Percentiles rank a stretch among this genome's conserved stretches.
phyloP scores from a whole-genome alignment of 169 alveolate species.

The Plasmodium malariae region DNA sequence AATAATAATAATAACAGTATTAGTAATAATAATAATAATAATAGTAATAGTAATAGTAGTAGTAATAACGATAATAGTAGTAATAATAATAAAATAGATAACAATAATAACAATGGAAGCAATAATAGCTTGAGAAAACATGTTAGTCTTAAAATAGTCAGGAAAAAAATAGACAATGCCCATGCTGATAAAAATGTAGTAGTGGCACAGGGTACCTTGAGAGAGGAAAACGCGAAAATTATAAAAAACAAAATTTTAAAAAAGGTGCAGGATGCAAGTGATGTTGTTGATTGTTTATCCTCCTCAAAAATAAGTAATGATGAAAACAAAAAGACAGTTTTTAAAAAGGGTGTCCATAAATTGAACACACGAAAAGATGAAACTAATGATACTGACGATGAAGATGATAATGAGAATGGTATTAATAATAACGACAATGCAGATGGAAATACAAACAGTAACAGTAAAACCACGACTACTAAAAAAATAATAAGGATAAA shows the following conservation, averaged over 20 bases:
- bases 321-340: background rate
- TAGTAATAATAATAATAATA: too few species aligned
- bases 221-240: too few species aligned
- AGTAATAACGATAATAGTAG: too few species aligned
- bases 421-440: background rate
- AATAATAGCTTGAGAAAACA: slow-evolving; percentile 12
- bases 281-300: background rate
- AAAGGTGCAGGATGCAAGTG: slow-evolving; percentile 14
- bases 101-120: too few species aligned
- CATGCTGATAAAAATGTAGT: slow-evolving; percentile 9
- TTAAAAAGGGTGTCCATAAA: background rate
- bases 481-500: background rate
- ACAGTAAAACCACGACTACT: background rate
- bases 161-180: slow-evolving; percentile 21
- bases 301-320: slow-evolving; percentile 4
- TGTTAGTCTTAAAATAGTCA: slow-evolving; percentile 13
- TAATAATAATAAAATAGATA: too few species aligned
- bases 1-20: too few species aligned
- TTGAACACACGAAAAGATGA: background rate
- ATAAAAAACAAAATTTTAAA: slow-evolving; percentile 23
- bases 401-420: background rate
- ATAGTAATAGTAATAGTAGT: too few species aligned
- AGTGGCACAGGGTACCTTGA: background rate
- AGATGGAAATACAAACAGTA: background rate
- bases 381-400: background rate